These are phyloP conservation scores for Chytriomyces sp. DNA, from an alignment of 192 early-diverging fungal genomes.

Conservation along the genomic window DNA sequence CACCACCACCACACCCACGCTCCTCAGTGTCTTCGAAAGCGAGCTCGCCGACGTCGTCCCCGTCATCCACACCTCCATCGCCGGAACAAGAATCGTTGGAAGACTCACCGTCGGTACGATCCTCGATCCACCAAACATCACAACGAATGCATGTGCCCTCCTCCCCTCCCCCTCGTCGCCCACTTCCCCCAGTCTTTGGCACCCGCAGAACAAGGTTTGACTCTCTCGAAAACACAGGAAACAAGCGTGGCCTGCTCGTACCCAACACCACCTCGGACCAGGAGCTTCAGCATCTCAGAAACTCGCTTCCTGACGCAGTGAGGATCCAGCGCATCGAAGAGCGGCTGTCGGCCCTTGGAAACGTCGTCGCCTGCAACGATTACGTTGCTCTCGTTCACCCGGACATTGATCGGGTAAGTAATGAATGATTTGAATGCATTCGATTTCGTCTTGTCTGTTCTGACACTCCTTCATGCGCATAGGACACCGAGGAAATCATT, in stretches of 20 bases:
- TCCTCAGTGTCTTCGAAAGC: conserved; percentile 84
- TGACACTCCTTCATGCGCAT: not conserved
- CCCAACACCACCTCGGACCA: conserved; percentile 93
- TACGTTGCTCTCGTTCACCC: conserved; percentile 98
- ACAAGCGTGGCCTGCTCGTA: conserved; percentile 91
- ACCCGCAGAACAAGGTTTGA: no score
- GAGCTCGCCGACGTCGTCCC: conserved; percentile 95
- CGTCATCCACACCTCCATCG: conserved; percentile 95
- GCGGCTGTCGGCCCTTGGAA: conserved; percentile 94
- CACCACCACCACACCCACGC: not conserved
- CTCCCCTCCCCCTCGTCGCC: no score
- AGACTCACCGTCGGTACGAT: conserved; percentile 80
- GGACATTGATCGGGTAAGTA: conserved; percentile 81
- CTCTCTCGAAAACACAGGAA: conserved; percentile 70
- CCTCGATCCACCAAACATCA: no score
- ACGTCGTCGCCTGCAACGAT: conserved; percentile 99
- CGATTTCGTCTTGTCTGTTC: not conserved
- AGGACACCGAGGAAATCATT: conserved; percentile 99
- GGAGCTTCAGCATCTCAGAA: conserved; percentile 95
- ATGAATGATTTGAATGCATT: not conserved
- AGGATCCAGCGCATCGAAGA: conserved; percentile 97
- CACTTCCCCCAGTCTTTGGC: no score
- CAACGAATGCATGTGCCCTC: no score
- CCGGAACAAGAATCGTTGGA: conserved; percentile 94
- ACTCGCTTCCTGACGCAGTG: conserved; percentile 91